phyloP scores from a whole-genome alignment of 1,284 basidiomycete genomes.

The Papiliotrema flavescens region DNA sequence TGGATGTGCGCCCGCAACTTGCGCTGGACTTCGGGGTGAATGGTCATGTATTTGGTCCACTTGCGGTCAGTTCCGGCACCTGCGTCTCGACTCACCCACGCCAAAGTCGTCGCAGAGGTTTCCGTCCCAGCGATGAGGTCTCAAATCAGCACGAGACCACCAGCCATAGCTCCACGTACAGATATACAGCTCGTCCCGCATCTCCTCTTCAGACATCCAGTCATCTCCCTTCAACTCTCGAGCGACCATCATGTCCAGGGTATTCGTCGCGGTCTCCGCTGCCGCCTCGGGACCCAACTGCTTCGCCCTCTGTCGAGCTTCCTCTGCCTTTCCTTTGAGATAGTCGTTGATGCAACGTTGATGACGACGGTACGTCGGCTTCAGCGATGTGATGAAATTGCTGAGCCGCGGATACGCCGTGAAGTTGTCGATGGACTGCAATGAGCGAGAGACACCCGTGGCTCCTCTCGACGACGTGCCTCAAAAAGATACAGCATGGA shows the following conservation, averaged over 20 bases:
- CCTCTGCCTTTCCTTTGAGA: slow-evolving; percentile 12
- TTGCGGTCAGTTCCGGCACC: slow-evolving; percentile 2
- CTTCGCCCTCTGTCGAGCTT: slow-evolving; percentile 15
- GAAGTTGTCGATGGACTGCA: slow-evolving; percentile 18
- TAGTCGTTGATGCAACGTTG: slow-evolving; percentile 11
- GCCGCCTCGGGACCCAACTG: slow-evolving; percentile 19
- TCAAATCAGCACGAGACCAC: neutral
- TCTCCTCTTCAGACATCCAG: slow-evolving; percentile 24
- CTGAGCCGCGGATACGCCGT: slow-evolving; percentile 17
- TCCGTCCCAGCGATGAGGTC: slow-evolving; percentile 31
- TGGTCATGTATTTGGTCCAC: slow-evolving; percentile 32
- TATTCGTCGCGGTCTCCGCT: slow-evolving; percentile 29
- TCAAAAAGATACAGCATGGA: slow-evolving; percentile 5
- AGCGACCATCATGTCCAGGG: slow-evolving; percentile 31
- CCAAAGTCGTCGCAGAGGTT: slow-evolving; percentile 22
- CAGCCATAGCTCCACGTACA: slow-evolving; percentile 14
- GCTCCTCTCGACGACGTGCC: neutral
- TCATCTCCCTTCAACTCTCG: slow-evolving; percentile 25
- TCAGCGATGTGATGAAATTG: slow-evolving; percentile 17
- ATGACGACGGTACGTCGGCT: slow-evolving; percentile 16
- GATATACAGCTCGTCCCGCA: slow-evolving; percentile 30
- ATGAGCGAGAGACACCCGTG: too few species aligned
- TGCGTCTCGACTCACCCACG: slow-evolving; percentile 16
- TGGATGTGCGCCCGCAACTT: slow-evolving; percentile 22
- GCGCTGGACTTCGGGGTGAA: slow-evolving; percentile 25